Evolutionary conservation across 805 yeast species (phyloP).

Genomic region (Candida alai): DNA sequence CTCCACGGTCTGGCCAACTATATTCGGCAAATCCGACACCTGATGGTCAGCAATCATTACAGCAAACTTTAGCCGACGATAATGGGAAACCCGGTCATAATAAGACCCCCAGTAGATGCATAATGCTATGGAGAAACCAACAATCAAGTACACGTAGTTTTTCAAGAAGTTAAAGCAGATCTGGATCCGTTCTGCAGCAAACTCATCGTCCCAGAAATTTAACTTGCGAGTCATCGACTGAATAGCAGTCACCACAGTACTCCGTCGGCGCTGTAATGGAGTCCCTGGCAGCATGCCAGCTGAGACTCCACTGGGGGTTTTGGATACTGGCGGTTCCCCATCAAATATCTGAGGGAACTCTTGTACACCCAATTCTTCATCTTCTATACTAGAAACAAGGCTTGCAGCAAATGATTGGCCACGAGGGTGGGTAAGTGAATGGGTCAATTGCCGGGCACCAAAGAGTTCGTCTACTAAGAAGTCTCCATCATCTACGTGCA

Average conservation of each 20-base stretch:
- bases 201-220: constrained; percentile 28
- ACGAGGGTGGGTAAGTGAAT: not conserved
- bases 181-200: constrained; percentile 19
- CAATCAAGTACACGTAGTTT: constrained; percentile 21
- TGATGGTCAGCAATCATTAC: constrained; percentile 25
- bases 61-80: constrained; percentile 20
- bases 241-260: constrained; percentile 20
- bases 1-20: constrained; percentile 20
- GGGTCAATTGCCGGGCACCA: constrained; percentile 11
- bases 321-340: constrained; percentile 4
- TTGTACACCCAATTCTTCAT: constrained; percentile 2
- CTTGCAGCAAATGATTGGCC: too few relatives aligned
- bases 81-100: constrained; percentile 18
- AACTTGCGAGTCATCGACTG: constrained; percentile 18
- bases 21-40: constrained; percentile 18
- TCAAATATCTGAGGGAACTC: constrained; percentile 10
- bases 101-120: constrained; percentile 34
- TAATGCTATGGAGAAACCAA: constrained; percentile 22
- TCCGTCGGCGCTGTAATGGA: constrained; percentile 12
- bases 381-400: too few relatives aligned
- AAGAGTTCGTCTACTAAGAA: constrained; percentile 11
- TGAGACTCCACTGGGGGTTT: not conserved
- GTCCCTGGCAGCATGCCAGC: not conserved
- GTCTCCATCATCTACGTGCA: constrained; percentile 2
- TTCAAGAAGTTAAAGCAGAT: constrained; percentile 18